These are phyloP conservation scores for Collybia sordida DNA, from an alignment of 768 basidiomycete species.

Conservation along the genomic window DNA sequence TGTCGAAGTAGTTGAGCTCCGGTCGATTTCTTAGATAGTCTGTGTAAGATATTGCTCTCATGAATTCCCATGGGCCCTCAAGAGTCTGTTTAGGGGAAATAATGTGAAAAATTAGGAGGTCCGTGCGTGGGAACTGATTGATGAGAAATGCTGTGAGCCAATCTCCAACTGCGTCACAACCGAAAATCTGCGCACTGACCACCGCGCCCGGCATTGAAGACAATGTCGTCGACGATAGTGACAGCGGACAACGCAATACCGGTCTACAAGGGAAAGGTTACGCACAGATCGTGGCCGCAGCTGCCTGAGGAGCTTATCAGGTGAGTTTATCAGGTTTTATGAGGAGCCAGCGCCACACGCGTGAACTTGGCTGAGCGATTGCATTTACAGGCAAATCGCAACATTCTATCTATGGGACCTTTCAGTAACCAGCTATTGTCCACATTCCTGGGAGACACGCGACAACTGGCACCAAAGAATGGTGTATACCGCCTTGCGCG, in stretches of 20 bases:
- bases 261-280: conserved; percentile 58
- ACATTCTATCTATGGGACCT: conserved; percentile 58
- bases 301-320: conserved; percentile 61
- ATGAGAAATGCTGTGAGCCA: conserved; percentile 20
- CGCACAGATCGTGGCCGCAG: conserved; percentile 60
- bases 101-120: conserved; percentile 21
- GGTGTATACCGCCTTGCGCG: conserved; percentile 61
- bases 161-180: conserved; percentile 32
- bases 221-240: conserved; percentile 17
- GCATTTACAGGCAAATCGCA: conserved; percentile 46
- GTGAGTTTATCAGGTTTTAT: conserved; percentile 32
- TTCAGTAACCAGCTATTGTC: conserved; percentile 42
- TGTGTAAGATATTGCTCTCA: too few relatives aligned
- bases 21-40: too few relatives aligned
- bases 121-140: conserved; percentile 43
- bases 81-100: background rate
- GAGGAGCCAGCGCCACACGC: conserved; percentile 27
- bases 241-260: conserved; percentile 25
- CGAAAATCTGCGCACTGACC: conserved; percentile 43
- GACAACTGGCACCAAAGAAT: conserved; percentile 62
- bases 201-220: conserved; percentile 30
- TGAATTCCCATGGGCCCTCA: too few relatives aligned
- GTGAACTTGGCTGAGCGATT: conserved; percentile 12
- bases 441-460: conserved; percentile 45
- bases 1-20: too few relatives aligned